Conservation (phyloP, 768 basidiomycete species). For the Saitozyma sp. region DNA sequence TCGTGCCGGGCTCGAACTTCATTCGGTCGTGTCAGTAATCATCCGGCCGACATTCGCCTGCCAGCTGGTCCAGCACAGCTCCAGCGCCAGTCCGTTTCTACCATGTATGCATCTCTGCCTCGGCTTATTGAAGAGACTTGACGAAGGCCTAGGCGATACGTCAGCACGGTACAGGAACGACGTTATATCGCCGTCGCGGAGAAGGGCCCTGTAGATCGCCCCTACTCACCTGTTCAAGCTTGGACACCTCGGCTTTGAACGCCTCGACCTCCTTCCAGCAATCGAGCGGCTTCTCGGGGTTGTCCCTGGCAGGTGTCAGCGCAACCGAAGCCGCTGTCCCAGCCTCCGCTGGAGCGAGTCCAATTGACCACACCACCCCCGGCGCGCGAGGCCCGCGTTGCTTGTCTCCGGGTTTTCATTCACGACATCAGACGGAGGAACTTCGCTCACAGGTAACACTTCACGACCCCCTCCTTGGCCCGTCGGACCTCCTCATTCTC, state of each 20-base stretch:
- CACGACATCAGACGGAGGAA: background rate
- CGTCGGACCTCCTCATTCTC: constrained; percentile 42
- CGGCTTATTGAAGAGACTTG: constrained; percentile 42
- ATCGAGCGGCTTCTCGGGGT: constrained; percentile 49
- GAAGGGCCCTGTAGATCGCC: too few species aligned
- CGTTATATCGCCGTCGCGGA: background rate
- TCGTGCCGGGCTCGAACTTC: too few species aligned
- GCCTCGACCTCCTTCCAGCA: constrained; percentile 53
- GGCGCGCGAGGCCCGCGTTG: background rate
- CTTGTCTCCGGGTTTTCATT: too few species aligned
- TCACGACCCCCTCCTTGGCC: constrained; percentile 43
- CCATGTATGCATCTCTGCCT: constrained; percentile 1
- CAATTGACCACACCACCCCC: background rate
- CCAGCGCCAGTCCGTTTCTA: too few species aligned
- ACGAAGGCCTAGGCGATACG: constrained; percentile 37
- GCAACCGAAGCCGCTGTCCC: too few species aligned
- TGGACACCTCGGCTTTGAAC: constrained; percentile 51
- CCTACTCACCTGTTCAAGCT: constrained; percentile 50
- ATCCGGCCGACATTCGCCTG: too few species aligned
- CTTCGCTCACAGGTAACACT: constrained; percentile 51
- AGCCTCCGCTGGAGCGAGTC: too few species aligned
- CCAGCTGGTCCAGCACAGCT: too few species aligned
- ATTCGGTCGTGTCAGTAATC: too few species aligned
- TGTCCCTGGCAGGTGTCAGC: constrained; percentile 26
- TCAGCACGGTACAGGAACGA: background rate